Evolutionary conservation across 2,329 filamentous ascomycete genomes (phyloP), one percentile per base, ranked within the genome.

Genomic region (Stagonosporopsis chrysanthemi): DNA sequence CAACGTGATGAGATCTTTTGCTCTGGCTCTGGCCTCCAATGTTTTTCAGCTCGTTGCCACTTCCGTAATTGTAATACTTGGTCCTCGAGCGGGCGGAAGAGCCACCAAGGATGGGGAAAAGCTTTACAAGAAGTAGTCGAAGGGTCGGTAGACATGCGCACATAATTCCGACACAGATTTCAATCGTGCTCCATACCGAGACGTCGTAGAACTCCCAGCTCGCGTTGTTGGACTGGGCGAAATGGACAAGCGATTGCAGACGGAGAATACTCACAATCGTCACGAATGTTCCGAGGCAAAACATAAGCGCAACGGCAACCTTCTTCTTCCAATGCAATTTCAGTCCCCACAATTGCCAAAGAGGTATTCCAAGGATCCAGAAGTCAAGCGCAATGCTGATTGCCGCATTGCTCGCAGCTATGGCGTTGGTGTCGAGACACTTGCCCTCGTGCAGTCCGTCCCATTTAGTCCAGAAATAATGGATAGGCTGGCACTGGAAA

Each of bases 181-280:
- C 79, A 9, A 80, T 70, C 2, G 74, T 72, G 33, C 73, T 76
- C 79, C 79, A 81, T 42, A 76, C 72, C 1, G 74, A 71, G 7
- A 77, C 75, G 4, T 75, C 73, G 22, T 73, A 74, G 60, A 78
- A 77, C 46, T 77, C 77, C 72, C 75, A 77, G 29, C 66, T 72
- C 19, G 77, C 61, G 61, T 82, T 80, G 1, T 67, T 55, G 0
- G 79, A 79, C 22, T 69, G 73, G 17, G 76, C 76, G 51, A 82
- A 81, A 36, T 74, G 63, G 41, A 81, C 72, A 8, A 82, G 67
- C 5, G 77, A 76, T 14, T 73, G 71, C 4, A 82, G 64, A 4
- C 79, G 77, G 36, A 82, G 63, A 46, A 79, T 76, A 55, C 78
- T 80, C 44, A 81, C 72, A 6, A 81, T 59, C 2, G 77, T 79